A percentile compares a stretch with the other conserved stretches of the same genome.
Evolutionary conservation across 495 filamentous ascomycete species (phyloP).

Genomic region (Hyaloscypha hepaticicola): DNA sequence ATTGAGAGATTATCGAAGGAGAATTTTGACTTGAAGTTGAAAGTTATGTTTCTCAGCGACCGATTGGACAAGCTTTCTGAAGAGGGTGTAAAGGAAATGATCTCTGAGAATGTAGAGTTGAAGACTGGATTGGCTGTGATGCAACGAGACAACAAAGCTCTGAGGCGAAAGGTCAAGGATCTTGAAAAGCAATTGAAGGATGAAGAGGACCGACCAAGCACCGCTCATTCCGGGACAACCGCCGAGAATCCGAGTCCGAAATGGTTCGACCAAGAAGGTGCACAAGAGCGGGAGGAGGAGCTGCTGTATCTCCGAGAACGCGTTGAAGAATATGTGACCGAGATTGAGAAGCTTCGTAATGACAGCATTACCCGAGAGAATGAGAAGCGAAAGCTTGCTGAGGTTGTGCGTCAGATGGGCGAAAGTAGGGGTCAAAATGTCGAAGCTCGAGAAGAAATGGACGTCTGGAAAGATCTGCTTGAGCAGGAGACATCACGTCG

Average conservation of each 20-base stretch:
- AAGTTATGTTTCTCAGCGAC: conserved; percentile 95
- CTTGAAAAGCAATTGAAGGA: conserved; percentile 83
- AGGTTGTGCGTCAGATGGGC: conserved; percentile 71
- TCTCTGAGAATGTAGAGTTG: conserved; percentile 92
- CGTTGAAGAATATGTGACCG: conserved; percentile 75
- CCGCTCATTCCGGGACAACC: conserved; percentile 43
- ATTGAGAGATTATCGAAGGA: conserved; percentile 94
- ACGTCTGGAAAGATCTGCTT: conserved; percentile 94
- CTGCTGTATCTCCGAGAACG: conserved; percentile 77
- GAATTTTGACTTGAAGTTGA: conserved; percentile 96
- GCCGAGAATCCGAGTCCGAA: conserved; percentile 45
- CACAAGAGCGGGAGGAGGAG: conserved; percentile 78
- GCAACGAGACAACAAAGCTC: conserved; percentile 80
- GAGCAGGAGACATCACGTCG: conserved; percentile 87
- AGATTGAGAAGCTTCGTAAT: conserved; percentile 76
- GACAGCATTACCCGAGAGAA: conserved; percentile 73
- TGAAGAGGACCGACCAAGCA: conserved; percentile 60
- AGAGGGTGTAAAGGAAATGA: conserved; percentile 95
- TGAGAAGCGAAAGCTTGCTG: conserved; percentile 78
- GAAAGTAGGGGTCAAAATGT: conserved; percentile 65
- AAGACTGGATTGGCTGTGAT: conserved; percentile 84
- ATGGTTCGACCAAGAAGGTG: conserved; percentile 52
- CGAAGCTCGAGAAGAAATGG: conserved; percentile 80
- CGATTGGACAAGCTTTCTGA: conserved; percentile 90
- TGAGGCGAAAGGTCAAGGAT: conserved; percentile 76